phyloP scores from a whole-genome alignment of 768 basidiomycete species.

The Pisolithus tinctorius region DNA sequence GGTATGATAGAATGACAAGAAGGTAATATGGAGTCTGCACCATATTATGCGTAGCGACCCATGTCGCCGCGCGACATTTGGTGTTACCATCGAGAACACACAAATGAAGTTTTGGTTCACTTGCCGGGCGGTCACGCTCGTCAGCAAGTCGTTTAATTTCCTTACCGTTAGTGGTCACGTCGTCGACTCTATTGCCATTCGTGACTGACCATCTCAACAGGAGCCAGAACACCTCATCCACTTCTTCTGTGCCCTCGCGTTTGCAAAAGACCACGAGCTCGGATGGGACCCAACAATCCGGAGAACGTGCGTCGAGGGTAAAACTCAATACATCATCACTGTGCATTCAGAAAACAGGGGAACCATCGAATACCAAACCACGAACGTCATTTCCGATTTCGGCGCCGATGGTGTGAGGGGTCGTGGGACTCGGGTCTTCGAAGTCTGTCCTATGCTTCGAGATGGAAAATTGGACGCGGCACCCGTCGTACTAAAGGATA shows the following conservation, averaged over 20 bases:
- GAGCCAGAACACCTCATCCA: neutral
- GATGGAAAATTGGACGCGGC: neutral
- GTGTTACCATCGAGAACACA: too few species aligned
- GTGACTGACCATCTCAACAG: neutral
- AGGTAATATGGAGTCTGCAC: neutral
- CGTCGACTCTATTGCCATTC: neutral
- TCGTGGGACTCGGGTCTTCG: neutral
- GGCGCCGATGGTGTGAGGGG: neutral
- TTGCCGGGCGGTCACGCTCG: neutral
- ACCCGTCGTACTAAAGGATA: neutral
- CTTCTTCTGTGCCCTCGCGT: neutral
- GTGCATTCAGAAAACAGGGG: neutral
- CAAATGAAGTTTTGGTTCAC: neutral
- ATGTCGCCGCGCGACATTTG: too few species aligned
- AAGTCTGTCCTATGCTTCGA: neutral
- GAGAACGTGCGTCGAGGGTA: neutral
- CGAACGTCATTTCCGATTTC: neutral
- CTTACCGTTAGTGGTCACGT: neutral
- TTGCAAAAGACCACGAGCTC: neutral
- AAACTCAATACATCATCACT: neutral
- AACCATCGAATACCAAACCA: neutral
- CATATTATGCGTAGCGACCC: neutral
- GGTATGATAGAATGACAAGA: neutral
- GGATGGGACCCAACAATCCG: conserved; percentile 1
- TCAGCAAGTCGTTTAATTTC: neutral